phyloP scores from a whole-genome alignment of 352 stramenopile species.

The Nothophytophthora sp. region DNA sequence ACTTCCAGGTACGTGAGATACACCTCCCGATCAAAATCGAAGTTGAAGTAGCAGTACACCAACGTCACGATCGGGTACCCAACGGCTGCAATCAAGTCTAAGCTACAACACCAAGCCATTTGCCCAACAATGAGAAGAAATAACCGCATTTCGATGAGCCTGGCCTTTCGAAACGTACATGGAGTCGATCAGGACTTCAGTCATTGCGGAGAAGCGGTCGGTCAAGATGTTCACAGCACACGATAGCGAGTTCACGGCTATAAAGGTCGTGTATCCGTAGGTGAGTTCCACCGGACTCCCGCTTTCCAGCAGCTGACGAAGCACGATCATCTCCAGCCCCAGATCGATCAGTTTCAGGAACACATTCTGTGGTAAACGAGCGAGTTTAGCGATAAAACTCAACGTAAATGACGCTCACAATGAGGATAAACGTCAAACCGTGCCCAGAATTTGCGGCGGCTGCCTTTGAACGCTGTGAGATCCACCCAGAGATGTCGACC shows the following conservation, averaged over 20 bases:
- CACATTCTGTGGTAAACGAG: conserved; percentile 17
- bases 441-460: conserved; percentile 29
- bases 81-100: conserved; percentile 30
- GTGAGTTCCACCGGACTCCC: conserved; percentile 6
- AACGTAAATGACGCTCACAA: neutral
- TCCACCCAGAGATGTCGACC: conserved; percentile 5
- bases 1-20: conserved; percentile 19
- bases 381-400: neutral
- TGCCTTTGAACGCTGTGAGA: conserved; percentile 16
- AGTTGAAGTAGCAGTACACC: conserved; percentile 21
- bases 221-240: conserved; percentile 16
- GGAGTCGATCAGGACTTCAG: conserved; percentile 26
- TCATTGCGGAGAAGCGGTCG: conserved; percentile 16
- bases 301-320: conserved; percentile 10
- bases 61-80: conserved; percentile 26
- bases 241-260: conserved; percentile 18
- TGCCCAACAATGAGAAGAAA: neutral
- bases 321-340: conserved; percentile 8
- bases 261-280: conserved; percentile 9
- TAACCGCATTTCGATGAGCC: neutral
- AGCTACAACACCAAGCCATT: conserved; percentile 2
- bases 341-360: conserved; percentile 20
- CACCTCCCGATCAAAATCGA: conserved; percentile 24
- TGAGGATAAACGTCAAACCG: neutral
- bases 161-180: conserved; percentile 12